Conservation (phyloP, 805 yeast genomes). For the Starmera quercuum region DNA sequence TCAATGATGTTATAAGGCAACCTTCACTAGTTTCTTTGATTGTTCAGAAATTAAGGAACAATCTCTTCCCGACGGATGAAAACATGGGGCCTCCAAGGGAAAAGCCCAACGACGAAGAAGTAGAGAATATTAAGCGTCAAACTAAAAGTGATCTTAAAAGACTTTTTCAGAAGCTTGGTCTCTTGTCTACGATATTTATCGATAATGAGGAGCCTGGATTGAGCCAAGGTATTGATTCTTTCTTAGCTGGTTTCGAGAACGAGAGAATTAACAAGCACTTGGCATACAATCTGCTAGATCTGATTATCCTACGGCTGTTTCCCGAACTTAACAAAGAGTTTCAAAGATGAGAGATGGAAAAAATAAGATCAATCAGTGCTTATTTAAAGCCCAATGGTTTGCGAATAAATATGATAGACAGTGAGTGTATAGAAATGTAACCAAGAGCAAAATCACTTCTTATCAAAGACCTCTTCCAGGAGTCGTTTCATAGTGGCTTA, state of each 20-base stretch:
- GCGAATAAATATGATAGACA: too few relatives aligned
- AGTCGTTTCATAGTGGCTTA: too few relatives aligned
- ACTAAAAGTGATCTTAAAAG: conserved; percentile 20
- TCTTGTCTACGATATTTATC: conserved; percentile 13
- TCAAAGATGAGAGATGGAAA: not conserved
- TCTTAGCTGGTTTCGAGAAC: conserved; percentile 27
- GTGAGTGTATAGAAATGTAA: too few relatives aligned
- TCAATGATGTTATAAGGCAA: conserved; percentile 9
- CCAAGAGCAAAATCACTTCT: too few relatives aligned
- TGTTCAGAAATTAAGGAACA: conserved; percentile 24
- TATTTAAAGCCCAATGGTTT: too few relatives aligned
- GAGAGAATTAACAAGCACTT: conserved; percentile 36
- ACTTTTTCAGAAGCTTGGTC: conserved; percentile 11
- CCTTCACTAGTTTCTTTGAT: conserved; percentile 12
- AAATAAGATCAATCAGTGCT: too few relatives aligned
- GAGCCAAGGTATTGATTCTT: conserved; percentile 18
- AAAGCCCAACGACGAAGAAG: conserved; percentile 33
- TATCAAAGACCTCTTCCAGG: too few relatives aligned
- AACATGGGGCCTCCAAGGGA: conserved; percentile 40
- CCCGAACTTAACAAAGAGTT: conserved; percentile 25
- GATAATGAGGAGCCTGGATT: conserved; percentile 16
- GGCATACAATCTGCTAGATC: conserved; percentile 33
- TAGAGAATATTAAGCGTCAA: conserved; percentile 21
- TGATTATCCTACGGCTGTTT: conserved; percentile 28
- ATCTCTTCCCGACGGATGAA: conserved; percentile 41